Conservation (phyloP, 352 stramenopile species). For the Globisporangium cystogenes region DNA sequence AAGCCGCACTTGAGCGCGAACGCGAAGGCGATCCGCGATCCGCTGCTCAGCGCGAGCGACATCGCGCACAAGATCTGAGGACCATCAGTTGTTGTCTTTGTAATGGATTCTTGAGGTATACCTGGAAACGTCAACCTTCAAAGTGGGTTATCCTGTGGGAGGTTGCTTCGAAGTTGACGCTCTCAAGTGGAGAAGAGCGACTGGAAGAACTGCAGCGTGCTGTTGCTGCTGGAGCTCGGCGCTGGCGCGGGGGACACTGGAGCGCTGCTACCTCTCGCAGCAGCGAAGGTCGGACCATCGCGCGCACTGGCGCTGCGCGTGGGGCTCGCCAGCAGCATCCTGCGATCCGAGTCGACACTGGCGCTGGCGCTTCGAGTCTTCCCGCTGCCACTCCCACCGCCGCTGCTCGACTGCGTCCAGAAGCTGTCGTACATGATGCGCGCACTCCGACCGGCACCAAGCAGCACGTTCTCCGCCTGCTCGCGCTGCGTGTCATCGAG, state of each 20-base stretch:
- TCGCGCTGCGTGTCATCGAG: conserved; percentile 51
- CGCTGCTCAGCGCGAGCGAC: conserved; percentile 29
- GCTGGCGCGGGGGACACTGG: background rate
- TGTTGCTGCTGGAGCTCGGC: background rate
- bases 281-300: background rate
- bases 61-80: conserved; percentile 15
- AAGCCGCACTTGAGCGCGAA: conserved; percentile 22
- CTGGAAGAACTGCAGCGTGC: conserved; percentile 11
- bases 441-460: conserved; percentile 50
- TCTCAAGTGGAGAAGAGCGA: conserved; percentile 10
- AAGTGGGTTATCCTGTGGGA: too few species aligned
- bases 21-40: conserved; percentile 30
- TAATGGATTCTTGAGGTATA: too few species aligned
- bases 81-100: background rate
- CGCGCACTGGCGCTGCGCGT: background rate
- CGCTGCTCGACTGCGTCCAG: conserved; percentile 38
- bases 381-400: background rate
- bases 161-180: background rate
- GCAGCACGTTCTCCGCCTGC: conserved; percentile 47
- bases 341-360: background rate
- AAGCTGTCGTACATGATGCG: conserved; percentile 53
- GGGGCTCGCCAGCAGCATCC: background rate
- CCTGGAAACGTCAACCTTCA: background rate
- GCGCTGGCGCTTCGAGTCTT: background rate
- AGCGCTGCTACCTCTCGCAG: background rate